Conservation (phyloP, 2,329 filamentous ascomycete species). For the Monosporascus ibericus region DNA sequence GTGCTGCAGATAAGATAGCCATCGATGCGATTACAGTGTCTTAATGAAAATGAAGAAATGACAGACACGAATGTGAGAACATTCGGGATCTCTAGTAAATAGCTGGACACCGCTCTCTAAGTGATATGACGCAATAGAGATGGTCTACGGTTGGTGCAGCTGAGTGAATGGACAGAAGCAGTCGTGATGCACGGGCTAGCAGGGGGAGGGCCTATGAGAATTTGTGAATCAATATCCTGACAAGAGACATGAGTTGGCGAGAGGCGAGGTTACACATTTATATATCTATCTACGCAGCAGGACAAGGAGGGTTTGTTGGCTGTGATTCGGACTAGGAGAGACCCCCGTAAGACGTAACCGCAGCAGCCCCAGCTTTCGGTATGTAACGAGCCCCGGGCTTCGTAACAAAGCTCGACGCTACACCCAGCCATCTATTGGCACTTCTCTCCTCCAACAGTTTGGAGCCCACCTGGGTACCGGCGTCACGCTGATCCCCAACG, state of each 20-base stretch:
- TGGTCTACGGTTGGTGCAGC: no score
- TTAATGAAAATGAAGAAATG: neutral
- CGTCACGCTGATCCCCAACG: neutral
- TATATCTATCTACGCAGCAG: neutral
- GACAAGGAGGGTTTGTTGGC: no score
- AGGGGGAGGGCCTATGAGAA: neutral
- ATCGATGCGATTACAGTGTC: constrained; percentile 28
- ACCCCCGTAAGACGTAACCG: no score
- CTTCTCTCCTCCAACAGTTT: neutral
- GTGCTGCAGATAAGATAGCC: constrained; percentile 56
- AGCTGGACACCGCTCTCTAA: neutral
- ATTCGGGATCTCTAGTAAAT: neutral
- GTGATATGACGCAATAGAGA: neutral
- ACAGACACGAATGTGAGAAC: neutral
- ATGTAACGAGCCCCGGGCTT: neutral
- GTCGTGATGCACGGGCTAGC: neutral
- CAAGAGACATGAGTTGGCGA: neutral
- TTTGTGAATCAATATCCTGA: neutral
- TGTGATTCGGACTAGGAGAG: no score
- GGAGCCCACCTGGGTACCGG: neutral
- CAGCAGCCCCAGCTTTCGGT: neutral
- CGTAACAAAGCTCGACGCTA: neutral
- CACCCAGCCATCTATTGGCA: neutral
- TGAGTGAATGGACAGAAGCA: neutral
- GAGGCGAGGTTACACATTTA: neutral